Evolutionary conservation across 2,329 filamentous ascomycete genomes (phyloP).

Genomic region (Botrytis aclada): DNA sequence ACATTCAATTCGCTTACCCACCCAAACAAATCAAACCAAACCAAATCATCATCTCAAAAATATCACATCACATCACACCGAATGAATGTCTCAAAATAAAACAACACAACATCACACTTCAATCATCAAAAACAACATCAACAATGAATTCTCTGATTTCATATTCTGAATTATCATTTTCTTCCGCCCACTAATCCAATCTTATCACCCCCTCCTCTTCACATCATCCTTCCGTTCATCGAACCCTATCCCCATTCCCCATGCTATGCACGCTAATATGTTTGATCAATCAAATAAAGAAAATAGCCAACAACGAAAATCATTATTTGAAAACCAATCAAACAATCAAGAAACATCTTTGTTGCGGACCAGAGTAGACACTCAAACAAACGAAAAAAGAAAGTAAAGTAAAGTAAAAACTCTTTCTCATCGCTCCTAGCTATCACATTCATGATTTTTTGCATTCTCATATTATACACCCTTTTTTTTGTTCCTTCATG

Average conservation of each 20-base stretch:
- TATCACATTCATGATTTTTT: not conserved
- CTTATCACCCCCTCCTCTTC: not conserved
- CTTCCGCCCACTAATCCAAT: not conserved
- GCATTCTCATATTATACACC: not conserved
- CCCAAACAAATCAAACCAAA: too few relatives aligned
- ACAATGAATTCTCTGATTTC: not conserved
- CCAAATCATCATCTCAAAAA: not conserved
- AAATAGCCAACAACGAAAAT: not conserved
- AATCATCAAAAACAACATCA: not conserved
- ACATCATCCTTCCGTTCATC: not conserved
- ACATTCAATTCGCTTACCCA: not conserved
- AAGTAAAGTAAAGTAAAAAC: not conserved
- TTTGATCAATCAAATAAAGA: not conserved
- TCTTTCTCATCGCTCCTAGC: not conserved
- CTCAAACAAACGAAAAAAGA: constrained; percentile 1
- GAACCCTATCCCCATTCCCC: not conserved
- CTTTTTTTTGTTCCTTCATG: not conserved
- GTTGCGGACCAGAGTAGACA: too few relatives aligned
- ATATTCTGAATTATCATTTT: not conserved
- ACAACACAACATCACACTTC: too few relatives aligned
- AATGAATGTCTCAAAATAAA: too few relatives aligned
- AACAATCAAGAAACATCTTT: not conserved
- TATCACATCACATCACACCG: too few relatives aligned
- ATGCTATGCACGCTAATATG: constrained; percentile 3
- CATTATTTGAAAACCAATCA: not conserved